phyloP scores from a whole-genome alignment of 106 monocot species.

The Hemerocallis citrina region DNA sequence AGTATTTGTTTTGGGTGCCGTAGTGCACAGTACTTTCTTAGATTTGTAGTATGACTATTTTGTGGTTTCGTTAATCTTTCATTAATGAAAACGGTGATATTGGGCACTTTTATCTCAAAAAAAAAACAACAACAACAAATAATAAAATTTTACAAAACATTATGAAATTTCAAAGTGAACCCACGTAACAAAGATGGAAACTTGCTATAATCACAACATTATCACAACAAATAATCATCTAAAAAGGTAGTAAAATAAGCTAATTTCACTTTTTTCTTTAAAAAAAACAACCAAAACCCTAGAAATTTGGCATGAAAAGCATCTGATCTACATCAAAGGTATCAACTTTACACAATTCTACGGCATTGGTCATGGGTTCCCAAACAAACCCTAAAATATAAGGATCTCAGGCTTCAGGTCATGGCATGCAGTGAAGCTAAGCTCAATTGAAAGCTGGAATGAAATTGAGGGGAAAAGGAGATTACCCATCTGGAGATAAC shows the following conservation, averaged over 20 bases:
- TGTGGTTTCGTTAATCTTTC: too few relatives aligned
- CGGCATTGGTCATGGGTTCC: background rate
- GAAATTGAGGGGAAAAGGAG: conserved; percentile 19
- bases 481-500: conserved; percentile 26
- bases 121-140: too few relatives aligned
- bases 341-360: background rate
- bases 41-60: too few relatives aligned
- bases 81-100: too few relatives aligned
- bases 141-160: too few relatives aligned
- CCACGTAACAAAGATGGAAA: background rate
- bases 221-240: background rate
- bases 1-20: too few relatives aligned
- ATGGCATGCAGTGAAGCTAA: conserved; percentile 9
- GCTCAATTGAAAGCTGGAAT: background rate
- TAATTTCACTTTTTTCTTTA: background rate
- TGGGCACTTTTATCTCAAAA: too few relatives aligned
- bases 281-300: background rate
- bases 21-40: too few relatives aligned
- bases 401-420: conserved; percentile 1
- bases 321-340: background rate
- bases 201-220: background rate
- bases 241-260: background rate
- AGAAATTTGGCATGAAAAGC: conserved; percentile 6
- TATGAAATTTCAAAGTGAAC: background rate
- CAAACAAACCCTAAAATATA: background rate